phyloP scores from a whole-genome alignment of 1,284 basidiomycete genomes.

The Ceraceosorus guamensis region DNA sequence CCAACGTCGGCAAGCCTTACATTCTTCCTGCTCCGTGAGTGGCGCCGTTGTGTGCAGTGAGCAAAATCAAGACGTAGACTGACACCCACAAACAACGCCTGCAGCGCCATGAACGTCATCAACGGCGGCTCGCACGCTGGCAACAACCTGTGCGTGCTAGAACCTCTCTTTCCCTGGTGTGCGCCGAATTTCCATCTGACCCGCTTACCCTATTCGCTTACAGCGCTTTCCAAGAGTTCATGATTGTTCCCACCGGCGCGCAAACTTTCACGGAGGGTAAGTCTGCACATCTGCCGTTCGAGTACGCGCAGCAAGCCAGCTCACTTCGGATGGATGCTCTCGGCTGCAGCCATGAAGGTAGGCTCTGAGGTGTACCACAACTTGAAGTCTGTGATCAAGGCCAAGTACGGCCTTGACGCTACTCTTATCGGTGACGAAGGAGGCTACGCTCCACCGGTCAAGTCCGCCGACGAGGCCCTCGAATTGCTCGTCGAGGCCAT shows the following conservation, averaged over 20 bases:
- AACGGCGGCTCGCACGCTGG: constrained; percentile 99
- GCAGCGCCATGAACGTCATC: constrained; percentile 88
- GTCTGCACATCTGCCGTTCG: not conserved
- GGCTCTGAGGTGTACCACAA: constrained; percentile 98
- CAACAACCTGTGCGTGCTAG: constrained; percentile 66
- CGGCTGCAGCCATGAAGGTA: constrained; percentile 72
- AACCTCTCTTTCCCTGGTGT: not conserved
- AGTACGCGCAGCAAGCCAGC: not conserved
- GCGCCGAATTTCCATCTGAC: too few species aligned
- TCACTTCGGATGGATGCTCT: not conserved
- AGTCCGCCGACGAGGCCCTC: constrained; percentile 91
- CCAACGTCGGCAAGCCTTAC: constrained; percentile 87
- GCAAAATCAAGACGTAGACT: too few species aligned
- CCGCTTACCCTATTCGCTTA: not conserved
- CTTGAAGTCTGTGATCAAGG: constrained; percentile 97
- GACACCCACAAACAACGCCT: too few species aligned
- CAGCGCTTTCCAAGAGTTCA: constrained; percentile 74
- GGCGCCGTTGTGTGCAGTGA: too few species aligned
- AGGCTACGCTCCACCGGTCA: constrained; percentile 97
- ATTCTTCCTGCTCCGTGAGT: constrained; percentile 53
- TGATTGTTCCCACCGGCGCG: constrained; percentile 99
- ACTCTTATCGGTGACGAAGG: constrained; percentile 99
- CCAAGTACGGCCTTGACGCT: constrained; percentile 97
- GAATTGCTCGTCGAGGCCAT: constrained; percentile 94
- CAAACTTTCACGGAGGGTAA: constrained; percentile 70